Base-by-base conservation (phyloP, 1,284 basidiomycete species). In the Trametes pubescens region DNA sequence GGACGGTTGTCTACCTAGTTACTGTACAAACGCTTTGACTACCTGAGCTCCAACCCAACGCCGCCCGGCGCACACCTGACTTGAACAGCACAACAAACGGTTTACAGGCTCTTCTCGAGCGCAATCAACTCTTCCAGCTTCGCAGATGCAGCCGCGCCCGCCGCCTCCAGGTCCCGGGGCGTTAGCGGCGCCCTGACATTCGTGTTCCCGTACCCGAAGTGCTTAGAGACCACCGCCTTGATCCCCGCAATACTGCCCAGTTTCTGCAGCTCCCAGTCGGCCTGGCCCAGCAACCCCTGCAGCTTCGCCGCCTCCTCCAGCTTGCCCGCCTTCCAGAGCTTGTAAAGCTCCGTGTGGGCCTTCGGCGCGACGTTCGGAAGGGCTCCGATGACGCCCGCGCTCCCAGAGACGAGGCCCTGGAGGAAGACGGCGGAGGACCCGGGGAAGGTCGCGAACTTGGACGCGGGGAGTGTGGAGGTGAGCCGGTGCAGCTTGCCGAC, bases 401-500 rank as follows among this genome's bases (percentile, higher is more conserved):
- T 85, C 8, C 88, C 86, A 0, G 88, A 86, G 56, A 90, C 73
- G 11, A 95, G 82, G 2, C 89, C 86, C 35, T 90, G 89, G 7
- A 90, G 79, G 70, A 89, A 86, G 51, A 89, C 79, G 67, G 92
- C 89, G 7, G 85, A 85, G 49, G 85, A 82, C 2, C 91, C 89
- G 16, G 89, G 82, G 72, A 86, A 89, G 3, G 87, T 83, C 2
- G 88, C 84, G 69, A 91, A 91, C 48, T 85, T 78, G 8, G 79
- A 73, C 1, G 81, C 65, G 14, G 84, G 76, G 67, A 87, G 83
- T 5, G 79, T 75, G 2, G 85, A 86, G 7, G 89, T 86, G 47
- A 96, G 80, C 10, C 93, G 88, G 57, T 91, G 87, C 56, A 94
- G 86, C 75, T 96, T 96, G 49, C 94, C 93, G 64, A 96, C 86